These are phyloP conservation scores for Sphaerobolus stellatus DNA, from an alignment of 1,284 basidiomycete genomes.

Conservation along the genomic window DNA sequence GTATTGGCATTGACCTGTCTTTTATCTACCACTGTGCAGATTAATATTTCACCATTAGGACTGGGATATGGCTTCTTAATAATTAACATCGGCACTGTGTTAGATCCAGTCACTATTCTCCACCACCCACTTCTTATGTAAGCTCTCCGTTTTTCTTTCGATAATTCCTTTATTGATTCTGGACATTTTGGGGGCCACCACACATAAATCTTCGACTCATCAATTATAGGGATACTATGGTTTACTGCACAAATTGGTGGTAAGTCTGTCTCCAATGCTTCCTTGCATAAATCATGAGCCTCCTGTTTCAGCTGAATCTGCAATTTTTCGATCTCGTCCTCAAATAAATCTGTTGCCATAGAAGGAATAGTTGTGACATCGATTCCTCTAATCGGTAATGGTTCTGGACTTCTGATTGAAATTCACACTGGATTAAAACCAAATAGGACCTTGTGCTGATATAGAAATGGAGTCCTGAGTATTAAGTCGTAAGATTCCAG, in stretches of 20 bases:
- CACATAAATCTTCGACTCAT: constrained; percentile 26
- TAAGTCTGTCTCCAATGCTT: constrained; percentile 24
- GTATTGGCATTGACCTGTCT: constrained; percentile 25
- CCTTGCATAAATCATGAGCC: constrained; percentile 24
- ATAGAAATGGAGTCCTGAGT: constrained; percentile 31
- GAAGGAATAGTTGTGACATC: constrained; percentile 20
- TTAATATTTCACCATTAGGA: constrained; percentile 19
- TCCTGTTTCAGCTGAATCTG: constrained; percentile 20
- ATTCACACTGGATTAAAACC: constrained; percentile 23
- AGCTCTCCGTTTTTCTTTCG: constrained; percentile 27
- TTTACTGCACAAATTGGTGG: constrained; percentile 35
- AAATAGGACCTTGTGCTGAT: constrained; percentile 21
- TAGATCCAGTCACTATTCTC: constrained; percentile 24
- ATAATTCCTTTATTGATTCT: constrained; percentile 26
- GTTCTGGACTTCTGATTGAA: constrained; percentile 17
- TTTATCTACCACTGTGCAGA: constrained; percentile 21
- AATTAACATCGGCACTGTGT: constrained; percentile 36
- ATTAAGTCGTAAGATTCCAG: constrained; percentile 33
- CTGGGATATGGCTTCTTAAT: constrained; percentile 30
- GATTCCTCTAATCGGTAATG: constrained; percentile 21
- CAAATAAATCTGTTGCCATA: constrained; percentile 12
- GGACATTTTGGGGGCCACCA: constrained; percentile 32
- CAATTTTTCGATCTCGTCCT: constrained; percentile 18
- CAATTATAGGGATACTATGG: constrained; percentile 35
- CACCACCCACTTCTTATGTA: constrained; percentile 32